Conservation (phyloP, 306 rosid species). For the Cyclanthera cordifolia region DNA sequence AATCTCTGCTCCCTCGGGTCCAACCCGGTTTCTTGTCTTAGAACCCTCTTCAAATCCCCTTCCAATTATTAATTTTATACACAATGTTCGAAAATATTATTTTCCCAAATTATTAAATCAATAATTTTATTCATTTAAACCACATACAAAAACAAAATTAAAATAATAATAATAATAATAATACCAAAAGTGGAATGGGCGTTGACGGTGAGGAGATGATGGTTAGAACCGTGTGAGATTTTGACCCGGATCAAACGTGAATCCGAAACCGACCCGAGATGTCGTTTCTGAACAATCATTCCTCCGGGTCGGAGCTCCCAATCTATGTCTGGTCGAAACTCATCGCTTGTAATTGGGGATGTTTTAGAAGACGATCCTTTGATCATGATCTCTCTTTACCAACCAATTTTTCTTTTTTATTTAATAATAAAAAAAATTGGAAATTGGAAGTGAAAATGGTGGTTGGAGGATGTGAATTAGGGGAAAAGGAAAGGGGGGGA, state of each 20-base stretch:
- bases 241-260: conserved; percentile 38
- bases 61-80: background rate
- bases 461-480: too few species aligned
- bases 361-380: conserved; percentile 34
- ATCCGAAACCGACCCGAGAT: conserved; percentile 11
- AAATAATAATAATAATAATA: too few species aligned
- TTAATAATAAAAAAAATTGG: too few species aligned
- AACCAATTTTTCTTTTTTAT: background rate
- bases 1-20: conserved; percentile 58
- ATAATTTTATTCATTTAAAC: too few species aligned
- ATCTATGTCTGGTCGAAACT: conserved; percentile 27
- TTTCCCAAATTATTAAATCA: too few species aligned
- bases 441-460: too few species aligned
- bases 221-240: conserved; percentile 48
- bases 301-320: conserved; percentile 79
- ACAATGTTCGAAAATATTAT: too few species aligned
- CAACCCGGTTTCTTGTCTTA: conserved; percentile 37
- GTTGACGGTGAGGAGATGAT: conserved; percentile 35
- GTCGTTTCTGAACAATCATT: conserved; percentile 69
- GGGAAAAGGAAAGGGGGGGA: background rate
- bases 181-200: conserved; percentile 53
- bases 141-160: too few species aligned
- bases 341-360: conserved; percentile 12
- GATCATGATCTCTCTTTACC: conserved; percentile 23
- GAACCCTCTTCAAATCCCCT: conserved; percentile 53